phyloP scores from a whole-genome alignment of 768 basidiomycete genomes.

The Pleurotus platypus region DNA sequence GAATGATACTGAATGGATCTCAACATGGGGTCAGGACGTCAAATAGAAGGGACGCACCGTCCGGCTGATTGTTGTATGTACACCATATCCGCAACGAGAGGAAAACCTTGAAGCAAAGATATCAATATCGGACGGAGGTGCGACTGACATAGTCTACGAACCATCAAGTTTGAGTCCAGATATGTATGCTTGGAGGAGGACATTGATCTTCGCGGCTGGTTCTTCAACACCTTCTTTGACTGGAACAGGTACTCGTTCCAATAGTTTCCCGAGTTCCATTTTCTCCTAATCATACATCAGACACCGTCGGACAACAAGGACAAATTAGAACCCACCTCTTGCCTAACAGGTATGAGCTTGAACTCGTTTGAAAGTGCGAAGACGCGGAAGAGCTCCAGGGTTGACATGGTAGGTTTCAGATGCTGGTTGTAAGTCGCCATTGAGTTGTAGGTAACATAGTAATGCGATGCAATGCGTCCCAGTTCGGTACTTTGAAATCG shows the following conservation, averaged over 20 bases:
- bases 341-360: slow-evolving; percentile 82
- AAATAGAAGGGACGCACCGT: slow-evolving; percentile 41
- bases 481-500: slow-evolving; percentile 91
- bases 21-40: background rate
- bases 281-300: slow-evolving; percentile 53
- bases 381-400: slow-evolving; percentile 89
- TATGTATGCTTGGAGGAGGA: slow-evolving; percentile 91
- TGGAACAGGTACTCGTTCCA: slow-evolving; percentile 95
- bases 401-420: slow-evolving; percentile 80
- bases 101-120: slow-evolving; percentile 50
- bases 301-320: background rate
- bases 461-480: slow-evolving; percentile 91
- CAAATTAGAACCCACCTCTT: slow-evolving; percentile 40
- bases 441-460: slow-evolving; percentile 91
- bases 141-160: slow-evolving; percentile 14
- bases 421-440: slow-evolving; percentile 98
- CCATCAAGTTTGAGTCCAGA: slow-evolving; percentile 92
- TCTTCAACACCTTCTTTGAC: slow-evolving; percentile 97
- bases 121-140: background rate
- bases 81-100: slow-evolving; percentile 88
- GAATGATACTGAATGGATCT: slow-evolving; percentile 60
- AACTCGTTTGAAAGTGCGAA: slow-evolving; percentile 97
- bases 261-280: slow-evolving; percentile 81
- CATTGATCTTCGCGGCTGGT: slow-evolving; percentile 96
- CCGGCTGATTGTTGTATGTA: slow-evolving; percentile 98